phyloP scores from a whole-genome alignment of 106 monocot genomes.

The Allium sativum region DNA sequence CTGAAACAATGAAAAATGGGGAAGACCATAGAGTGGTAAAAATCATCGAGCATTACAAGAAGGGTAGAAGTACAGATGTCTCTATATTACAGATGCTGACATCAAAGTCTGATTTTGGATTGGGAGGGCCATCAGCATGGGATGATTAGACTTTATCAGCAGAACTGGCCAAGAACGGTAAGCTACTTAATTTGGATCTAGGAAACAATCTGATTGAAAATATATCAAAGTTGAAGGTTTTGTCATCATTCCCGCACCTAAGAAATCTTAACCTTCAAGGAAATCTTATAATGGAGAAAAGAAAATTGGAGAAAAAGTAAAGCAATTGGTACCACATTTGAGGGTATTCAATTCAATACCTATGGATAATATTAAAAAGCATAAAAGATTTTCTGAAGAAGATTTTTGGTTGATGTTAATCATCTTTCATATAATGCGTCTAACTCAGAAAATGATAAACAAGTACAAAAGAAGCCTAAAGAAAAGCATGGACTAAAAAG shows the following conservation, averaged over 20 bases:
- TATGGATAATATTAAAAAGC: slow-evolving; percentile 9
- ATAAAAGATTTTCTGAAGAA: slow-evolving; percentile 11
- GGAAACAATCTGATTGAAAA: slow-evolving; percentile 79
- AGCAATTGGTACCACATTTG: slow-evolving; percentile 50
- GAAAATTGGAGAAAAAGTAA: slow-evolving; percentile 57
- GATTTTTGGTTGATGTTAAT: slow-evolving; percentile 6
- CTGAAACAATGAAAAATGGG: background rate
- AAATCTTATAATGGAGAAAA: slow-evolving; percentile 64
- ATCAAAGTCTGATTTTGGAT: background rate
- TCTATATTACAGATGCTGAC: background rate
- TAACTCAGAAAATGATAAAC: slow-evolving; percentile 15
- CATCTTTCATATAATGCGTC: too few relatives aligned
- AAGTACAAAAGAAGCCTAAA: slow-evolving; percentile 21
- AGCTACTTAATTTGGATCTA: slow-evolving; percentile 62
- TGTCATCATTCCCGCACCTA: slow-evolving; percentile 52
- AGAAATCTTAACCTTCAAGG: slow-evolving; percentile 81
- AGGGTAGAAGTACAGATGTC: slow-evolving; percentile 5
- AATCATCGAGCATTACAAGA: slow-evolving; percentile 21
- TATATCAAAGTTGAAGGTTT: slow-evolving; percentile 63
- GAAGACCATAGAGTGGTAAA: background rate
- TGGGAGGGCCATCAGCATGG: slow-evolving; percentile 8
- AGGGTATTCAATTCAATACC: slow-evolving; percentile 76
- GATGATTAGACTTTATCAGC: slow-evolving; percentile 25
- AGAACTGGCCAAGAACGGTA: slow-evolving; percentile 46
- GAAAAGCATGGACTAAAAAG: slow-evolving; percentile 6